Evolutionary conservation across 208 protist genomes (phyloP).

Genomic region (Crithidia sp.): DNA sequence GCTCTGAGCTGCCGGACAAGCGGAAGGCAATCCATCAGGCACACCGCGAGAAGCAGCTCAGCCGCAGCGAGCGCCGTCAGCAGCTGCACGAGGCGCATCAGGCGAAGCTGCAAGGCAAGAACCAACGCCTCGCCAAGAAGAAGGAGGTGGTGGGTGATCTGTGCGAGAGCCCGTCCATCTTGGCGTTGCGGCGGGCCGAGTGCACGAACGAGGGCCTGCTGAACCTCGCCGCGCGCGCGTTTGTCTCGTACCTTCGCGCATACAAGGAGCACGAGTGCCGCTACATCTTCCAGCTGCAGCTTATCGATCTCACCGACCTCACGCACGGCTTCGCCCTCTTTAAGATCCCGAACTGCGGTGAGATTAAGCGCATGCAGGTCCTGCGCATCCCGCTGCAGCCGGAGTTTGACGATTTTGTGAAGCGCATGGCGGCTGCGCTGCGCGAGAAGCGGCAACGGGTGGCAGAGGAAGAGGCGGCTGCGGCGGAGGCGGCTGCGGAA

Average conservation of each 20-base stretch:
- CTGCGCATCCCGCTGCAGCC: constrained; percentile 83
- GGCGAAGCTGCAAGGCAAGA: constrained; percentile 38
- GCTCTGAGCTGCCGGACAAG: constrained; percentile 64
- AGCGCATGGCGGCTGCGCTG: constrained; percentile 38
- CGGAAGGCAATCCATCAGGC: constrained; percentile 75
- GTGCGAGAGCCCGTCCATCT: constrained; percentile 72
- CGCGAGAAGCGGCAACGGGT: constrained; percentile 72
- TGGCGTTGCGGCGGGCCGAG: constrained; percentile 64
- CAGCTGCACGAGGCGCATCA: constrained; percentile 69
- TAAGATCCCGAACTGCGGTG: constrained; percentile 89
- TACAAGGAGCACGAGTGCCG: constrained; percentile 95
- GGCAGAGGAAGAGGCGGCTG: constrained; percentile 45
- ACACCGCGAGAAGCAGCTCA: constrained; percentile 75
- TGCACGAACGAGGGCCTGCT: constrained; percentile 73
- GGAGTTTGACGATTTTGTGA: constrained; percentile 76
- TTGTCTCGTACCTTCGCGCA: constrained; percentile 92
- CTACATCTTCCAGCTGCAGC: constrained; percentile 93
- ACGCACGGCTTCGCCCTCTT: constrained; percentile 93
- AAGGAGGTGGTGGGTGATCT: constrained; percentile 78
- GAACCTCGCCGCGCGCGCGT: constrained; percentile 81
- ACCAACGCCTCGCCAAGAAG: constrained; percentile 42
- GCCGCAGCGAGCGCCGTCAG: constrained; percentile 69
- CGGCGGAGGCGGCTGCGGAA: constrained; percentile 20
- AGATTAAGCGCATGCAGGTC: constrained; percentile 88
- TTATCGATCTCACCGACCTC: constrained; percentile 95